Evolutionary conservation across 2,329 filamentous ascomycete species (phyloP).

Genomic region (Cladorrhinum sp.): DNA sequence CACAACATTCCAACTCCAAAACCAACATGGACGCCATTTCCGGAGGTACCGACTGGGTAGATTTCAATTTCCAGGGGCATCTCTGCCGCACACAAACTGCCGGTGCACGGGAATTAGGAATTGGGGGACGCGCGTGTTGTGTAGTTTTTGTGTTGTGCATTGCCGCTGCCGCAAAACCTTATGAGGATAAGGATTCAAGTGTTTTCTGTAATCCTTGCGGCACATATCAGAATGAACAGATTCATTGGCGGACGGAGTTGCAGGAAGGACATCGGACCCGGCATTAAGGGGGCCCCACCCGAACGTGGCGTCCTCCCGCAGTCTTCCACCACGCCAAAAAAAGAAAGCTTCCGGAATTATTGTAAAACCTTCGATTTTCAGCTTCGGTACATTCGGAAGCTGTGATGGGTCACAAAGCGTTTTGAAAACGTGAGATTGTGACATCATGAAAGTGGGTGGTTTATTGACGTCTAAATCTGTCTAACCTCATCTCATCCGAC

Average conservation of each 20-base stretch:
- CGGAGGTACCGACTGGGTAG: not conserved
- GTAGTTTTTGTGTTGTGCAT: too few relatives aligned
- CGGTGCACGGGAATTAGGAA: too few relatives aligned
- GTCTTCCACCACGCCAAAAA: not conserved
- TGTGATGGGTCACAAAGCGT: too few relatives aligned
- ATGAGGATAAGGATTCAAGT: not conserved
- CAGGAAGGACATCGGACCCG: not conserved
- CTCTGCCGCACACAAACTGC: too few relatives aligned
- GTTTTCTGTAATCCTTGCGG: not conserved
- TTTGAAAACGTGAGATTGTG: too few relatives aligned
- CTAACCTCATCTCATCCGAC: too few relatives aligned
- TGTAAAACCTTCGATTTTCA: not conserved
- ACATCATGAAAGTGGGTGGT: not conserved
- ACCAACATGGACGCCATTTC: not conserved
- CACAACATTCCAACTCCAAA: not conserved
- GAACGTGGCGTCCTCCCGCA: not conserved
- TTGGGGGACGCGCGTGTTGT: too few relatives aligned
- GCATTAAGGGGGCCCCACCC: not conserved
- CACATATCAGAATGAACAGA: too few relatives aligned
- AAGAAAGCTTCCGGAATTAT: not conserved
- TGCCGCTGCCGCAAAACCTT: too few relatives aligned
- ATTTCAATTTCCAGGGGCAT: not conserved
- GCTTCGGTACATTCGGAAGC: not conserved
- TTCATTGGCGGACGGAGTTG: too few relatives aligned
- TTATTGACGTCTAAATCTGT: not conserved